These are phyloP conservation scores for Aspergillus funiculosus DNA, from an alignment of 495 filamentous ascomycete species.

Conservation along the genomic window DNA sequence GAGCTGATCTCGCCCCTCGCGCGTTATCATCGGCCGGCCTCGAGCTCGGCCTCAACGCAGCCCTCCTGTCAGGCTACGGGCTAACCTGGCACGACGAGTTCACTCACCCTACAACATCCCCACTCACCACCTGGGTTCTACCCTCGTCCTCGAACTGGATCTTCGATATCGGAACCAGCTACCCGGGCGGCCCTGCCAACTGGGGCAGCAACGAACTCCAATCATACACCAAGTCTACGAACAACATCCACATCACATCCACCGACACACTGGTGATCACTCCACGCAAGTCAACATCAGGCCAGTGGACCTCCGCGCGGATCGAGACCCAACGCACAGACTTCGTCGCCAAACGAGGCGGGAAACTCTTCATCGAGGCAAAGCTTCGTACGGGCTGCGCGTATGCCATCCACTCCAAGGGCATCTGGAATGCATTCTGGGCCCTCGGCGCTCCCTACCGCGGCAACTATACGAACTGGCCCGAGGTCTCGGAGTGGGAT, in stretches of 20 bases:
- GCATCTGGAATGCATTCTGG: conserved; percentile 9
- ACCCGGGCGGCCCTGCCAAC: conserved; percentile 3
- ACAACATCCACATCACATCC: conserved; percentile 4
- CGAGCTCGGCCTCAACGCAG: conserved; percentile 5
- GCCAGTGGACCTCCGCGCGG: not conserved
- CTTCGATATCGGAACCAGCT: not conserved
- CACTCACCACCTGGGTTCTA: not conserved
- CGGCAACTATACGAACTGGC: conserved; percentile 8
- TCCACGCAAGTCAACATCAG: not conserved
- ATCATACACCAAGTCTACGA: not conserved
- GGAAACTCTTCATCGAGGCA: conserved; percentile 10
- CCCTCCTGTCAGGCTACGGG: conserved; percentile 6
- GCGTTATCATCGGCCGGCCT: conserved; percentile 4
- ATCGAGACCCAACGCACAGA: conserved; percentile 4
- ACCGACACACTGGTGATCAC: not conserved
- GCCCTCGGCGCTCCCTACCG: conserved; percentile 1
- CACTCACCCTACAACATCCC: conserved; percentile 1
- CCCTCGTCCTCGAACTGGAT: conserved; percentile 5
- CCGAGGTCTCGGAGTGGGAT: conserved; percentile 3
- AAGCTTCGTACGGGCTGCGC: conserved; percentile 3
- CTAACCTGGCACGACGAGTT: conserved; percentile 15
- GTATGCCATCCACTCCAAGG: not conserved
- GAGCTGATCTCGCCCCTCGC: too few species aligned
- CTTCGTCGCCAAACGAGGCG: conserved; percentile 6
- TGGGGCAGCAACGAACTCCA: conserved; percentile 8